These are phyloP conservation scores for Cruciata laevipes DNA, from an alignment of 257 asterid genomes.

Conservation along the genomic window DNA sequence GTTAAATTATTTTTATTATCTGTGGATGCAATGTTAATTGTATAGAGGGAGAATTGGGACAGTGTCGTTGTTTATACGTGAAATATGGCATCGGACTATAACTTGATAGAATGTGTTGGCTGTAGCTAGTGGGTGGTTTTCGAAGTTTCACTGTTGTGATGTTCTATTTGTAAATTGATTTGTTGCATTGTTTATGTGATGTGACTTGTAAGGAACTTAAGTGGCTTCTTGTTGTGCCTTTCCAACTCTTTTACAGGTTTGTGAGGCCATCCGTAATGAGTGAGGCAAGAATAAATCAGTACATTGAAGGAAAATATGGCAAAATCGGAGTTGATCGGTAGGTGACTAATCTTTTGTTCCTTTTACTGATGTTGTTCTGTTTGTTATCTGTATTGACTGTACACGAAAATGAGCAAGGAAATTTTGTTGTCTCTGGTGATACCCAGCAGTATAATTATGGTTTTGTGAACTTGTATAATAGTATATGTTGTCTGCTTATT, in stretches of 20 bases:
- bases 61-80: background rate
- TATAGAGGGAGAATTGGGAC: background rate
- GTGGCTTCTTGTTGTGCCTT: slow-evolving; percentile 2
- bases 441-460: background rate
- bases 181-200: background rate
- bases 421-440: background rate
- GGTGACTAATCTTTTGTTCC: background rate
- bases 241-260: slow-evolving; percentile 45
- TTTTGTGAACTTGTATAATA: background rate
- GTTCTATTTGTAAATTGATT: background rate
- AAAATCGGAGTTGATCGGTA: slow-evolving; percentile 84
- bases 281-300: slow-evolving; percentile 57
- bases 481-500: background rate
- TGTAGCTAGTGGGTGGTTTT: background rate
- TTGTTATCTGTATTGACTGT: background rate
- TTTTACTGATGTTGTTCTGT: background rate
- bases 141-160: background rate
- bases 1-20: background rate
- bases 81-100: background rate
- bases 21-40: background rate
- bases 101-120: background rate
- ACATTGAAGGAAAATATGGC: slow-evolving; percentile 89
- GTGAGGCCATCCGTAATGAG: slow-evolving; percentile 84
- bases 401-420: background rate
- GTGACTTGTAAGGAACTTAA: too few relatives aligned